phyloP scores from a whole-genome alignment of 2,329 filamentous ascomycete species.

The Aureobasidium mangrovei region DNA sequence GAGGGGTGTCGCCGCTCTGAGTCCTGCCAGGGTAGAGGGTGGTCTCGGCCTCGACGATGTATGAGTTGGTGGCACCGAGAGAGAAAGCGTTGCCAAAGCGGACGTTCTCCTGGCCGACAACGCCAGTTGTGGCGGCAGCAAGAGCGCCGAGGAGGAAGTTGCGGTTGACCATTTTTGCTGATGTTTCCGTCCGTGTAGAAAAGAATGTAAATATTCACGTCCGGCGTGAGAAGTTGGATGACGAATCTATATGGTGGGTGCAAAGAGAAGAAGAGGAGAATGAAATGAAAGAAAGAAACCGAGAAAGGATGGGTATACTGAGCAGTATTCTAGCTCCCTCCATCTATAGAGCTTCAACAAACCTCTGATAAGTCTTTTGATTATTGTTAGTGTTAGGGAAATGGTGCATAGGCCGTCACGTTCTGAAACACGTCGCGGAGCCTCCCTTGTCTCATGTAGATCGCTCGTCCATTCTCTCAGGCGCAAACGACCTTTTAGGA shows the following conservation, averaged over 20 bases:
- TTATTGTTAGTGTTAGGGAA: neutral
- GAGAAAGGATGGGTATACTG: too few relatives aligned
- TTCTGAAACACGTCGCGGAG: neutral
- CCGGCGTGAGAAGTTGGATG: neutral
- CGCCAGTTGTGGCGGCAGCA: neutral
- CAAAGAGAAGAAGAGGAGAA: neutral
- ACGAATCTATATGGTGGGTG: neutral
- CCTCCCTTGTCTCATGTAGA: neutral
- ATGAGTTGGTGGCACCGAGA: constrained; percentile 24
- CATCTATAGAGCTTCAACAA: neutral
- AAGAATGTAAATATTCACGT: neutral
- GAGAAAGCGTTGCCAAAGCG: constrained; percentile 8
- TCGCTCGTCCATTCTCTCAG: neutral
- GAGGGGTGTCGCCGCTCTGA: constrained; percentile 31
- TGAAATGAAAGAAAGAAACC: neutral
- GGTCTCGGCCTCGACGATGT: constrained; percentile 37
- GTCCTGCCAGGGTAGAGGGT: constrained; percentile 35
- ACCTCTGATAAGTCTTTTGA: neutral
- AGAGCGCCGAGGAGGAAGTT: neutral
- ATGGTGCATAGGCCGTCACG: neutral
- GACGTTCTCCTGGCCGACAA: constrained; percentile 1
- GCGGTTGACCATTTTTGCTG: constrained; percentile 1
- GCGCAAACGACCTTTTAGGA: neutral
- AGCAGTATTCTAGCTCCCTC: neutral
- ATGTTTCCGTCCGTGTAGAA: neutral